Conservation (phyloP, 768 basidiomycete species). For the Mycena venus region DNA sequence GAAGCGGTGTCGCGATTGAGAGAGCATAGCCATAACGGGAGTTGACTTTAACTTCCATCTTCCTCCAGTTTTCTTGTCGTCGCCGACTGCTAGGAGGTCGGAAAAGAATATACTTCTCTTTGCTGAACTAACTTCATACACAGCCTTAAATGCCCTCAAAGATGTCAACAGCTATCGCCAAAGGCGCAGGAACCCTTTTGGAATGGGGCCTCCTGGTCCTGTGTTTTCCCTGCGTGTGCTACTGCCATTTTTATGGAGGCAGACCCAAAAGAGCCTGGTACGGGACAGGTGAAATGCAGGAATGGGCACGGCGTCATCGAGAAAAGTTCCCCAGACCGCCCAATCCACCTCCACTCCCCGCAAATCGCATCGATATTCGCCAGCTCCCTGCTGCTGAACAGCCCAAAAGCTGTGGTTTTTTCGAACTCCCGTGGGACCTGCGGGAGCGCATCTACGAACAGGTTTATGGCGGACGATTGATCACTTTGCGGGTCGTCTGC, state of each 20-base stretch:
- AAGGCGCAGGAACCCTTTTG: too few relatives aligned
- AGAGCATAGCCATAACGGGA: too few relatives aligned
- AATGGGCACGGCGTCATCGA: not conserved
- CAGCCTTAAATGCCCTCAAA: not conserved
- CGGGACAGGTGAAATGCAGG: not conserved
- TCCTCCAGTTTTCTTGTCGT: too few relatives aligned
- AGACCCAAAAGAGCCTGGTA: not conserved
- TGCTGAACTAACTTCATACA: too few relatives aligned
- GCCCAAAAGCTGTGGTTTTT: not conserved
- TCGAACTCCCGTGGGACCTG: not conserved
- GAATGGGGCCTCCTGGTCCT: not conserved
- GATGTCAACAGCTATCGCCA: too few relatives aligned
- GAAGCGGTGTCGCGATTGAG: too few relatives aligned
- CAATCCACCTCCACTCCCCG: not conserved
- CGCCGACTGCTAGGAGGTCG: too few relatives aligned
- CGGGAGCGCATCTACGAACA: slow-evolving; percentile 12
- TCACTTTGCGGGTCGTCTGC: not conserved
- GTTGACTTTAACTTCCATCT: too few relatives aligned
- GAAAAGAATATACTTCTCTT: not conserved
- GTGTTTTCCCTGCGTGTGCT: not conserved
- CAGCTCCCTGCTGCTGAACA: not conserved
- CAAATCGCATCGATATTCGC: not conserved
- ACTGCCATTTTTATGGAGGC: not conserved
- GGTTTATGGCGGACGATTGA: not conserved
- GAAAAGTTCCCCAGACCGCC: not conserved